Percentiles rank a stretch among this genome's conserved stretches.
phyloP scores from a whole-genome alignment of 805 yeast genomes.

The Sugiyamaella americana region DNA sequence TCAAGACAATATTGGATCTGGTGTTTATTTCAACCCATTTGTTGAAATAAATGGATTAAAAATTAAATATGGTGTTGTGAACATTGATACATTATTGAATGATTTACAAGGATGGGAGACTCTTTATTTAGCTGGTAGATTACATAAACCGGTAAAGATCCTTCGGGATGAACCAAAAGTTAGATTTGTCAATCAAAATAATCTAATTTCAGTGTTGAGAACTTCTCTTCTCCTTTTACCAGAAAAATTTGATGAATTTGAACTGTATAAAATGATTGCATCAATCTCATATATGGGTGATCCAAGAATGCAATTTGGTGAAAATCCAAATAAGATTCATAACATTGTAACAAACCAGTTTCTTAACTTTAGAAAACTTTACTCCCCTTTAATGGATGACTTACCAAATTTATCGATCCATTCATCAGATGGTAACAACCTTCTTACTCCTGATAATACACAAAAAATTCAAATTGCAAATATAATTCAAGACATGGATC shows the following conservation, averaged over 20 bases:
- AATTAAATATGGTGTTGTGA: conserved; percentile 84
- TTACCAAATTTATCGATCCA: conserved; percentile 34
- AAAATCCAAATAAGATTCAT: conserved; percentile 79
- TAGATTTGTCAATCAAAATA: conserved; percentile 63
- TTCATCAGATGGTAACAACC: conserved; percentile 12
- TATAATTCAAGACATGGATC: conserved; percentile 32
- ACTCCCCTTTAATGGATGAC: conserved; percentile 54
- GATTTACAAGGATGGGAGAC: conserved; percentile 84
- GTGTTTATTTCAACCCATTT: conserved; percentile 91
- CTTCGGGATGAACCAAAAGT: conserved; percentile 59
- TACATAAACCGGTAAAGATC: conserved; percentile 88
- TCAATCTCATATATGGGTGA: conserved; percentile 85
- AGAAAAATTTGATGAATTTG: conserved; percentile 47
- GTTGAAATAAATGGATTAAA: conserved; percentile 53
- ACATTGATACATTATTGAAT: conserved; percentile 48
- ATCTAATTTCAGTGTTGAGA: conserved; percentile 71
- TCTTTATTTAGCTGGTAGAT: conserved; percentile 82
- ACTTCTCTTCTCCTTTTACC: conserved; percentile 54
- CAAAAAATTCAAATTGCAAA: conserved; percentile 19
- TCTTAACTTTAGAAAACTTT: conserved; percentile 60
- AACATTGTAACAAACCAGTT: conserved; percentile 82
- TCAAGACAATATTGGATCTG: conserved; percentile 67
- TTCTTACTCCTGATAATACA: not conserved
- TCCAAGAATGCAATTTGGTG: conserved; percentile 80
- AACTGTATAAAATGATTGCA: conserved; percentile 71